Percentiles rank a stretch among this genome's conserved stretches.
Evolutionary conservation across 352 stramenopile species (phyloP).

Genomic region (Blastocystis sp.): DNA sequence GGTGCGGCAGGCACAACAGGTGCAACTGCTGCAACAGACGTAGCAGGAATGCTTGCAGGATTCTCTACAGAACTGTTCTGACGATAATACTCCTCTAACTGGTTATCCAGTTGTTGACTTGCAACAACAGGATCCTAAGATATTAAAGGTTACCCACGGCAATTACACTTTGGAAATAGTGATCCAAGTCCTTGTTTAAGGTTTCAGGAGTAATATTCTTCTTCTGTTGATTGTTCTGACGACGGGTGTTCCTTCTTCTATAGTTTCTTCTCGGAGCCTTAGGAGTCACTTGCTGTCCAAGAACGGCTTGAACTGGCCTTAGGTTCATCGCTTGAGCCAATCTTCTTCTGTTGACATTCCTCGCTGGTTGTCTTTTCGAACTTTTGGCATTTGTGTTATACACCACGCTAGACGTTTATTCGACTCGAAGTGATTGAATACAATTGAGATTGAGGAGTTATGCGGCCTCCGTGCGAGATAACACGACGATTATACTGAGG

Average conservation of each 20-base stretch:
- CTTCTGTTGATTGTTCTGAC: neutral
- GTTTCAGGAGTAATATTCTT: neutral
- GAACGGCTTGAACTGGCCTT: neutral
- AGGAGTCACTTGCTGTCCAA: neutral
- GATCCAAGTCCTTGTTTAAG: conserved; percentile 14
- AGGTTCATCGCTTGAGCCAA: neutral
- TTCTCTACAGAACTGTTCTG: neutral
- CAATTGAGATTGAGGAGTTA: neutral
- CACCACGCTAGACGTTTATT: neutral
- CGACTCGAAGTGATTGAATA: neutral
- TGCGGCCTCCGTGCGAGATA: neutral
- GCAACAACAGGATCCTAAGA: neutral
- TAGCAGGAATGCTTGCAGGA: neutral
- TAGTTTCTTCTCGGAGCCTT: neutral
- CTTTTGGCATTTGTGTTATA: neutral
- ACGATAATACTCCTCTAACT: conserved; percentile 20
- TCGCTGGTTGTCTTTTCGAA: neutral
- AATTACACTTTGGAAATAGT: neutral
- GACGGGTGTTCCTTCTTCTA: neutral
- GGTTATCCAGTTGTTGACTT: conserved; percentile 8
- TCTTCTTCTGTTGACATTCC: neutral
- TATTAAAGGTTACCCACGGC: neutral
- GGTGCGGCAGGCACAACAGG: neutral
- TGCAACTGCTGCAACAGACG: neutral
- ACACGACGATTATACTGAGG: neutral